phyloP scores from a whole-genome alignment of 805 yeast species.

The Blastobotrys muscicola region DNA sequence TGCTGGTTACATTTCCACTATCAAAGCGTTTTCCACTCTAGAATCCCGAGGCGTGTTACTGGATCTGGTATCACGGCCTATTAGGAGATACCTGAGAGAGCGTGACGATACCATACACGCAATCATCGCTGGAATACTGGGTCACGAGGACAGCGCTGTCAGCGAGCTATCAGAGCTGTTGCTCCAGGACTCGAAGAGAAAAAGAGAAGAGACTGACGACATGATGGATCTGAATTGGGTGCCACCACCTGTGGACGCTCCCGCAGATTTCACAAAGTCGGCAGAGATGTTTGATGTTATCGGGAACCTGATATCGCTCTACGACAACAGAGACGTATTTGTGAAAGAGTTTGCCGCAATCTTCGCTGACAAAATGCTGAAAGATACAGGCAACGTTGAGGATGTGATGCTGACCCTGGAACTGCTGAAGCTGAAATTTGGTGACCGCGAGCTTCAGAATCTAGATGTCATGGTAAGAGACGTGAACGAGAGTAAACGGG shows the following conservation, averaged over 20 bases:
- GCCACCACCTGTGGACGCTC: slow-evolving; percentile 85
- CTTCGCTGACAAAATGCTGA: slow-evolving; percentile 49
- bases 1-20: slow-evolving; percentile 57
- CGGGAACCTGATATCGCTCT: slow-evolving; percentile 60
- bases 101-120: slow-evolving; percentile 64
- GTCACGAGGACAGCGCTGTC: slow-evolving; percentile 33
- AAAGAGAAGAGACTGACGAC: slow-evolving; percentile 28
- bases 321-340: slow-evolving; percentile 58
- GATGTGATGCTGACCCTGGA: slow-evolving; percentile 36
- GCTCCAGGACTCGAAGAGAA: slow-evolving; percentile 13
- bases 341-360: slow-evolving; percentile 53
- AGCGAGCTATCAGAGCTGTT: slow-evolving; percentile 49
- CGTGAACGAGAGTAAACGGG: slow-evolving; percentile 43
- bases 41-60: slow-evolving; percentile 82
- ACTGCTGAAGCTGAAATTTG: slow-evolving; percentile 53
- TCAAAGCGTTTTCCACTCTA: slow-evolving; percentile 59
- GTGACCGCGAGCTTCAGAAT: slow-evolving; percentile 52
- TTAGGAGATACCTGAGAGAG: slow-evolving; percentile 58
- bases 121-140: slow-evolving; percentile 63
- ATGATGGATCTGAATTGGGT: slow-evolving; percentile 50
- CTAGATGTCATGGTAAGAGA: slow-evolving; percentile 82
- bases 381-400: slow-evolving; percentile 23
- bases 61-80: slow-evolving; percentile 69
- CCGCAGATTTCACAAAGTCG: slow-evolving; percentile 67
- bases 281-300: slow-evolving; percentile 49